These are phyloP conservation scores for Epichloe gansuensis DNA, from an alignment of 2,329 filamentous ascomycete species.

Conservation along the genomic window DNA sequence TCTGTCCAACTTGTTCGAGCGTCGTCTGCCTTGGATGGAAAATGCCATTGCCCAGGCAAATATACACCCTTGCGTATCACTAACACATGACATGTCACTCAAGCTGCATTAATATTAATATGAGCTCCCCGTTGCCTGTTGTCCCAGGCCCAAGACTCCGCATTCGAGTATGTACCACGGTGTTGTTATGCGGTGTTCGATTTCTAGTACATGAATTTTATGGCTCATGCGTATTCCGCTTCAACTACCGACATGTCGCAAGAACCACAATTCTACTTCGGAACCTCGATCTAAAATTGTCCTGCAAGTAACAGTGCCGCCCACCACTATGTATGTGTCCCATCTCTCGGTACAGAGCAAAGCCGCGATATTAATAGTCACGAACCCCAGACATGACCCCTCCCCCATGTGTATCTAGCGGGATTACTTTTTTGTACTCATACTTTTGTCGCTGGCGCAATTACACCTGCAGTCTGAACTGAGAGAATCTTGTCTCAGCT, in stretches of 20 bases:
- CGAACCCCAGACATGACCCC: neutral
- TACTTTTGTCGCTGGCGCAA: neutral
- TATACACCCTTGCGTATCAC: neutral
- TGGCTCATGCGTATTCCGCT: neutral
- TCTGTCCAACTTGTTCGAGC: neutral
- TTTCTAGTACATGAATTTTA: neutral
- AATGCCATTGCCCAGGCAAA: neutral
- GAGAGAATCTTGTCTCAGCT: constrained; percentile 19
- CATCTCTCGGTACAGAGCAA: no score
- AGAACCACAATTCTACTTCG: no score
- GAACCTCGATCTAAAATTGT: no score
- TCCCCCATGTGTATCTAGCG: neutral
- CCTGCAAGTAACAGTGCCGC: no score
- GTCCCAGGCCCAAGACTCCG: neutral
- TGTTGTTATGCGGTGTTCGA: neutral
- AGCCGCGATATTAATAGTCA: neutral
- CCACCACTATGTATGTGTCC: no score
- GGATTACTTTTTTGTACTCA: neutral
- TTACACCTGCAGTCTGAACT: constrained; percentile 2
- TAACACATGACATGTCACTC: constrained; percentile 3
- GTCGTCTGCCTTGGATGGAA: neutral
- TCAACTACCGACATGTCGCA: no score
- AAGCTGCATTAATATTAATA: neutral
- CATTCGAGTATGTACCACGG: neutral
- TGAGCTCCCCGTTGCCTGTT: neutral